phyloP scores from a whole-genome alignment of 768 basidiomycete species.

The Lentinula sp. region DNA sequence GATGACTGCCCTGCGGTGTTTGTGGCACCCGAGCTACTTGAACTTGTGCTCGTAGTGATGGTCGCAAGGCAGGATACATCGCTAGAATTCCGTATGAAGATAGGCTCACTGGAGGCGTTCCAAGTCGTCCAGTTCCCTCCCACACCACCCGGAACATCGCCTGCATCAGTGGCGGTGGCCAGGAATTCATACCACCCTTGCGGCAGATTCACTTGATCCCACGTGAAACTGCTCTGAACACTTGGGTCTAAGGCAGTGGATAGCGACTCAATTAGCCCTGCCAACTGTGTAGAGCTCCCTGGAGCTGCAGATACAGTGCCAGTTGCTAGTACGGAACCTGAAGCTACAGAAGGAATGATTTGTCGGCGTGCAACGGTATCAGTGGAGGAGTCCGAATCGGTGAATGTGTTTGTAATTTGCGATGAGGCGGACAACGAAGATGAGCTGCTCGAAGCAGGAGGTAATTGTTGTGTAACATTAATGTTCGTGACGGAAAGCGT shows the following conservation, averaged over 20 bases:
- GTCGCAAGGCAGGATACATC: constrained; percentile 1
- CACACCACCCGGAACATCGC: neutral
- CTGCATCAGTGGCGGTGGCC: constrained; percentile 1
- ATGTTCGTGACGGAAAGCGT: constrained; percentile 4
- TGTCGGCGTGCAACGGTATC: neutral
- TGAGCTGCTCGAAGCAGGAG: neutral
- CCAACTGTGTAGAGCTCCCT: neutral
- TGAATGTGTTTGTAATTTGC: neutral
- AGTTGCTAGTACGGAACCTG: neutral
- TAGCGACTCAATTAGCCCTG: neutral
- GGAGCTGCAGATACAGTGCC: neutral
- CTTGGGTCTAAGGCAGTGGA: neutral
- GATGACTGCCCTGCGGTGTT: neutral
- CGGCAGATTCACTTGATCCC: neutral
- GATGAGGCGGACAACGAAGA: neutral
- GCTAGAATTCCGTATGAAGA: constrained; percentile 1
- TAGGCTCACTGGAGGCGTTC: neutral
- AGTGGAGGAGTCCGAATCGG: neutral
- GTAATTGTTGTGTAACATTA: neutral
- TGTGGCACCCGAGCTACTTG: neutral
- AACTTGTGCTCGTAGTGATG: neutral
- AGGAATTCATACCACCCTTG: constrained; percentile 3
- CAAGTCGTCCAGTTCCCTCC: neutral
- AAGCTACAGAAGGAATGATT: neutral
- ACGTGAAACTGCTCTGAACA: neutral